A percentile compares a stretch with the other conserved stretches of the same genome.
Conservation (phyloP, 2,329 filamentous ascomycete genomes). For the Nothophaeocryptopus gaeumannii region DNA sequence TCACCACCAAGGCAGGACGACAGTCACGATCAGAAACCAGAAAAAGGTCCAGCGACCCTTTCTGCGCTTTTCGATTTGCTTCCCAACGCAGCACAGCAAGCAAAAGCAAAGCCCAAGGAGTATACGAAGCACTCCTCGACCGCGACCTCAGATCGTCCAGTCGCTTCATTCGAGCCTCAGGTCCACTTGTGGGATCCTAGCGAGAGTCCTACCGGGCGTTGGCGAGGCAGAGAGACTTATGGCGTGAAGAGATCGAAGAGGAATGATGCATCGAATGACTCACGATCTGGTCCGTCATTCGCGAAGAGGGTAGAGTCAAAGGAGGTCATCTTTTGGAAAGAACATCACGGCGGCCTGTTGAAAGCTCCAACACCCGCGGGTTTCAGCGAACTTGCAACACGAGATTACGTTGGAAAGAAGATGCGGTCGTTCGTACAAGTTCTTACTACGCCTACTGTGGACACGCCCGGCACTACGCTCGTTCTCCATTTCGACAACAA, state of each 20-base stretch:
- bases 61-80: slow-evolving; percentile 12
- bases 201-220: slow-evolving; percentile 9
- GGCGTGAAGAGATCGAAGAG: not conserved
- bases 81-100: not conserved
- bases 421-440: slow-evolving; percentile 78
- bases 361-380: slow-evolving; percentile 6
- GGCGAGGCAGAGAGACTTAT: slow-evolving; percentile 8
- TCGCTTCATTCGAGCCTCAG: slow-evolving; percentile 11
- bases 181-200: slow-evolving; percentile 10
- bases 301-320: not conserved
- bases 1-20: not conserved
- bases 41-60: slow-evolving; percentile 1
- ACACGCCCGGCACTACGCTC: slow-evolving; percentile 77
- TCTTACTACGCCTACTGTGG: slow-evolving; percentile 77
- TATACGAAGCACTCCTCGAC: not conserved
- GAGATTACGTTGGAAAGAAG: slow-evolving; percentile 3
- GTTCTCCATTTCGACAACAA: slow-evolving; percentile 76
- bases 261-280: slow-evolving; percentile 5
- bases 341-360: slow-evolving; percentile 5
- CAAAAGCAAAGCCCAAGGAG: not conserved
- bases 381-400: not conserved
- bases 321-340: not conserved
- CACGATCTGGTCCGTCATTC: not conserved
- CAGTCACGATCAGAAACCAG: not conserved
- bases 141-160: not conserved